Conservation (phyloP, 768 basidiomycete species). For the Mycena sanguinolenta region DNA sequence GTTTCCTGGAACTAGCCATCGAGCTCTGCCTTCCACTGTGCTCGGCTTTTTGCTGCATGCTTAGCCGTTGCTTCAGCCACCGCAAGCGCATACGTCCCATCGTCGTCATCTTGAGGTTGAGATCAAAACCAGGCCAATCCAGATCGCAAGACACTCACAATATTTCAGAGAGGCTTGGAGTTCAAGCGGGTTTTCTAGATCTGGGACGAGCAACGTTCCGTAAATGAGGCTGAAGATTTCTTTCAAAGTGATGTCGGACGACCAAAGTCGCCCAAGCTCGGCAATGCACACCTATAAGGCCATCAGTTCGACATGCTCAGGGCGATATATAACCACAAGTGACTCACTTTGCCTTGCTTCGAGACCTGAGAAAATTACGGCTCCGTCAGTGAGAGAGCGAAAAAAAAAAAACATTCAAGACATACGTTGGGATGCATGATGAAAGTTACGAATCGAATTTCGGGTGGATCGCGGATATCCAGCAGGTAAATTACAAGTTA, state of each 20-base stretch:
- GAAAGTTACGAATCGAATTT: constrained; percentile 46
- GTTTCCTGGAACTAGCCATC: too few relatives aligned
- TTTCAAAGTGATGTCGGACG: constrained; percentile 46
- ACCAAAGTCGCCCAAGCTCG: constrained; percentile 47
- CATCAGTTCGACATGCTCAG: background rate
- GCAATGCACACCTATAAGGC: constrained; percentile 42
- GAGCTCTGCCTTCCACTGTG: constrained; percentile 42
- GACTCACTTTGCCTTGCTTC: constrained; percentile 50
- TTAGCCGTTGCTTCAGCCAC: constrained; percentile 41
- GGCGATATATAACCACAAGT: too few relatives aligned
- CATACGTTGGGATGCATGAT: constrained; percentile 49
- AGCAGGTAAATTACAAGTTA: constrained; percentile 43
- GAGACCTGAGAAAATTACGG: too few relatives aligned
- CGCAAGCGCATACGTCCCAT: constrained; percentile 46
- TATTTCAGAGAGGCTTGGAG: constrained; percentile 48
- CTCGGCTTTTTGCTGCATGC: constrained; percentile 44
- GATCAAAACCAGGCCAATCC: background rate
- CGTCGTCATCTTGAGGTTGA: constrained; percentile 43
- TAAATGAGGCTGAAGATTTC: constrained; percentile 43
- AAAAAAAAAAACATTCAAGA: too few relatives aligned
- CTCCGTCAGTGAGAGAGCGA: too few relatives aligned
- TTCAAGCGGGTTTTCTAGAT: constrained; percentile 47
- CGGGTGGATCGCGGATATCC: constrained; percentile 46
- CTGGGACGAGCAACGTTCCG: constrained; percentile 43
- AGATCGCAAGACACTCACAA: constrained; percentile 35